Evolutionary conservation across 768 basidiomycete genomes (phyloP).

Genomic region (Tulasnella sp.): DNA sequence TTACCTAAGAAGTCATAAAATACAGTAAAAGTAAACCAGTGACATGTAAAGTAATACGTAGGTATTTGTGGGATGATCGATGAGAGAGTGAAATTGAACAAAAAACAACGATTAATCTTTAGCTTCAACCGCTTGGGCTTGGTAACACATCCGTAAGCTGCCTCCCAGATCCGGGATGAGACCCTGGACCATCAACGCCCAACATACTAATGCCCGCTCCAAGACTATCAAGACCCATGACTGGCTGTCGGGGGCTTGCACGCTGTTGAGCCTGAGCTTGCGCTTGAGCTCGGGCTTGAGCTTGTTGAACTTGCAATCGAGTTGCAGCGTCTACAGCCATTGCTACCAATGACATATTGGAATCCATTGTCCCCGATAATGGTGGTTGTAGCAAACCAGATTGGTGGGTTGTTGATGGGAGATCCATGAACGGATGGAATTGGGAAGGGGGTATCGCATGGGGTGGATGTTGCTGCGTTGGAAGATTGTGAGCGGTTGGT

Average conservation of each 20-base stretch:
- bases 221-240: not conserved
- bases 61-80: too few species aligned
- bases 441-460: not conserved
- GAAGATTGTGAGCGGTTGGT: not conserved
- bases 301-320: slow-evolving; percentile 5
- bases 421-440: not conserved
- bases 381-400: not conserved
- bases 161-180: too few species aligned
- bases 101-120: too few species aligned
- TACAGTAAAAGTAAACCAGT: too few species aligned
- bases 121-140: too few species aligned
- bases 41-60: too few species aligned
- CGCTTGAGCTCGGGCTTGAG: slow-evolving; percentile 1
- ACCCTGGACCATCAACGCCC: too few species aligned
- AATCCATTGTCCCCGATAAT: not conserved
- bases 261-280: not conserved
- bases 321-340: slow-evolving; percentile 12
- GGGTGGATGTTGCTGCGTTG: not conserved
- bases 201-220: too few species aligned
- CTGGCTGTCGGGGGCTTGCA: not conserved
- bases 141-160: too few species aligned
- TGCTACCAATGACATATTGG: slow-evolving; percentile 12
- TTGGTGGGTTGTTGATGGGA: not conserved
- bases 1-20: too few species aligned
- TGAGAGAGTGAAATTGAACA: too few species aligned